Base-by-base conservation (phyloP, 1,139 yeast genomes). In the Hanseniaspora gamundiae region DNA sequence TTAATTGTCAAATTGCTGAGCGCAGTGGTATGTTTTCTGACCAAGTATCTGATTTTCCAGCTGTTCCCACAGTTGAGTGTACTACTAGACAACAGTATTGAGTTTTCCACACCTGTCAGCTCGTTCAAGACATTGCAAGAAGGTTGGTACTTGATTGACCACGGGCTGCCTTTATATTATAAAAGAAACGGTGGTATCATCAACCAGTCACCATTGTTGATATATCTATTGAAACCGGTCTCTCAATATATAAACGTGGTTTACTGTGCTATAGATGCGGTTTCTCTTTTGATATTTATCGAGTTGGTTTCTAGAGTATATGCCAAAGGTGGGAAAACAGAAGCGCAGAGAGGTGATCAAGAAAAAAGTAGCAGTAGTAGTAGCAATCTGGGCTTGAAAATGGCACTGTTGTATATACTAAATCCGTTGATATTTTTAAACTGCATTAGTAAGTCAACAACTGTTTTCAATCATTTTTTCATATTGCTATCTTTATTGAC, bases 391-490 rank as follows among this genome's bases (percentile, higher is more conserved):
- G 14, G 17, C 8, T 16, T n/a, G 58, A 57, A 74, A 39, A 68
- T 80, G 21, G 76, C 79, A 0, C 64, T 79, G 16, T 70, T 82
- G 47, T 88, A 82, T 58, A 69, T 83, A 41, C 73, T 86, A 59
- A 91, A 87, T 57, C 99, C 99, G 2, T 68, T 88, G 55, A 65
- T 78, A 11, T 62, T 88, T 2, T 61, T 86, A 46, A 72, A 88
- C 11, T 73, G 79, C 42, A 67, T 83, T 42, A 73, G 94, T 8
- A 78, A 78, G 52, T 81, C 94, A 0, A 77, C 94, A 0, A 65
- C 72, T 26, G 55, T 73, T 1, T 72, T 88, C 56, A 67, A 80
- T 4, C 76, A 83, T 57, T 64, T 79, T 17, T 67, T 77, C 40
- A 56, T 85, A 0, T 60, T 76, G 1, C 69, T 71, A 41, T 60